Evolutionary conservation across 1,139 yeast species (phyloP), one percentile per base, ranked within the genome.

Genomic region (Yamadazyma siamensis): DNA sequence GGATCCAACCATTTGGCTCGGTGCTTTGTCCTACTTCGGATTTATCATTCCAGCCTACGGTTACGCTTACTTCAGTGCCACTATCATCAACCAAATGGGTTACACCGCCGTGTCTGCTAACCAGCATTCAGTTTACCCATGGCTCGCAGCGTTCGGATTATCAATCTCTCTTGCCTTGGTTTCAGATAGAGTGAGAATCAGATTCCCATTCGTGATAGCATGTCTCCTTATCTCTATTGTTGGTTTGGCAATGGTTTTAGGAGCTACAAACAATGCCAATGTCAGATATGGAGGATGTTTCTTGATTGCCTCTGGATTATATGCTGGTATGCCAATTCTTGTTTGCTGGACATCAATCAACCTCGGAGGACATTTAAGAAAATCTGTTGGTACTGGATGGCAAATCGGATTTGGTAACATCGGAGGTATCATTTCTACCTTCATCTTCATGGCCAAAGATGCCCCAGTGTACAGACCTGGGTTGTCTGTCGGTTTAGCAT

Each of bases 351-450:
- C 65, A 12, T 71, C 81, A 11, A 65, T 81, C 50, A 80, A 80
- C 49, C 72, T 75, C 43, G 76, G 81, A 7, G 87, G 89, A 22
- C 89, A 82, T 50, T 60, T 76, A 34, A 67, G 89, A 52, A 78
- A 80, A 44, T 67, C 83, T 20, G 80, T 81, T 13, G 86, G 85
- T 31, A 75, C 87, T 12, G 87, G 85, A 2, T 78, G 80, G 70
- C 84, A 80, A 48, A 74, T 84, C 43, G 94, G 91, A 2, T 81
- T 82, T 51, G 94, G 91, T 40, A 83, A 84, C 56, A 79, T 81
- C 49, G 94, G 94, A 39, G 94, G 91, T 48, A 83, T 83, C 49
- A 73, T 83, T 39, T 65, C 89, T 10, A 76, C 88, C 2, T 81
- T 69, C 47, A 60, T 79, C 16, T 81, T 76, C 61, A 62, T 77